Evolutionary conservation across 2,329 filamentous ascomycete genomes (phyloP).

Genomic region (Alternaria alternata): DNA sequence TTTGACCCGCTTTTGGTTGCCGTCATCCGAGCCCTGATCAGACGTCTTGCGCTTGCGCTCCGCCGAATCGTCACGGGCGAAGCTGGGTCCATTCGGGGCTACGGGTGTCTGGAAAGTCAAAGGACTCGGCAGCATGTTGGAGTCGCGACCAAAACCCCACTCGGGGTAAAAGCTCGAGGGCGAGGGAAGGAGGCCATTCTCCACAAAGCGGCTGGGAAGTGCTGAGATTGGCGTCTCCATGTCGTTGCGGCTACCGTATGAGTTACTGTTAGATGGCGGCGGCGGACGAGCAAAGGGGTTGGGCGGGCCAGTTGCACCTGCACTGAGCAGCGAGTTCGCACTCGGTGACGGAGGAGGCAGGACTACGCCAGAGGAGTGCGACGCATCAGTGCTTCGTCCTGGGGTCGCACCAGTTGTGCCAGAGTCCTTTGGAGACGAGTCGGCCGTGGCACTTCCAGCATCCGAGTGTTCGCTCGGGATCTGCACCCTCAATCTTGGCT

Average conservation of each 20-base stretch:
- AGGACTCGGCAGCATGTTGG: constrained; percentile 89
- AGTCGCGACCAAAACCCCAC: constrained; percentile 81
- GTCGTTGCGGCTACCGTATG: constrained; percentile 49
- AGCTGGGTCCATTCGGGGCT: constrained; percentile 54
- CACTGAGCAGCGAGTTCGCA: constrained; percentile 83
- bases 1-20: constrained; percentile 49
- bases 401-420: constrained; percentile 67
- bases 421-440: constrained; percentile 70
- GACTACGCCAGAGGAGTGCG: constrained; percentile 74
- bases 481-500: constrained; percentile 88
- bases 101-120: constrained; percentile 89
- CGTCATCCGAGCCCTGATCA: constrained; percentile 49
- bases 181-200: constrained; percentile 85
- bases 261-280: constrained; percentile 69
- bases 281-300: constrained; percentile 94
- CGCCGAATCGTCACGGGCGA: constrained; percentile 53
- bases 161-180: constrained; percentile 93
- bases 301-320: constrained; percentile 88
- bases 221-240: constrained; percentile 90
- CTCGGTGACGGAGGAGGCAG: constrained; percentile 93
- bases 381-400: constrained; percentile 63
- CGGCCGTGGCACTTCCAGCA: constrained; percentile 75
- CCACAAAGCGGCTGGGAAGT: constrained; percentile 88
- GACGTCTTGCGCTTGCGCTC: constrained; percentile 53
- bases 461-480: constrained; percentile 93